phyloP scores from a whole-genome alignment of 768 basidiomycete genomes.

The Lactifluus pinguis region DNA sequence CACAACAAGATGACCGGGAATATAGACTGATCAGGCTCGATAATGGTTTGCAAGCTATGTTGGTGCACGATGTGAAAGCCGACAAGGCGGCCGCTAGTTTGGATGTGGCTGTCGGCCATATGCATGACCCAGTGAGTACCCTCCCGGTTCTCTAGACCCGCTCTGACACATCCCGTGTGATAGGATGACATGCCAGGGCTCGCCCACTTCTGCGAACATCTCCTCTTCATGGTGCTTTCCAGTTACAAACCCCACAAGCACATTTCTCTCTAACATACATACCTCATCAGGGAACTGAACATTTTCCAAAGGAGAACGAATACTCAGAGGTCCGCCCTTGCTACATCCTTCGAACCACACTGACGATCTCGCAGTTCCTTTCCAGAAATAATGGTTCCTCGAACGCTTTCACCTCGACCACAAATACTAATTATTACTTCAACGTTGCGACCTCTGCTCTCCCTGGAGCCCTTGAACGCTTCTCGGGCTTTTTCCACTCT shows the following conservation, averaged over 20 bases:
- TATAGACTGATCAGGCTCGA: constrained; percentile 78
- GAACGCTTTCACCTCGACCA: constrained; percentile 89
- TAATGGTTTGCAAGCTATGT: constrained; percentile 80
- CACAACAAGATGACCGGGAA: constrained; percentile 67
- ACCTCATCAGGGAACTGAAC: constrained; percentile 55
- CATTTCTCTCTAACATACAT: neutral
- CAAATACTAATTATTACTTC: constrained; percentile 88
- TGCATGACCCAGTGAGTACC: constrained; percentile 77
- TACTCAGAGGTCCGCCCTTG: constrained; percentile 62
- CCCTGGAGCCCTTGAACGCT: constrained; percentile 62
- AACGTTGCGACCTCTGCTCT: constrained; percentile 57
- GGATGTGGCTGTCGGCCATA: constrained; percentile 89
- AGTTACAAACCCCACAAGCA: neutral
- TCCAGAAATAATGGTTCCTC: constrained; percentile 78
- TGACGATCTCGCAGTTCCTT: constrained; percentile 42
- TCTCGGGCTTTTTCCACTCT: constrained; percentile 85
- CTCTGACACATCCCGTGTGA: neutral
- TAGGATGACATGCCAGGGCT: constrained; percentile 86
- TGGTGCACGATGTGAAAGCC: constrained; percentile 76
- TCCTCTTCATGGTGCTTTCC: constrained; percentile 81
- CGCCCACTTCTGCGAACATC: constrained; percentile 93
- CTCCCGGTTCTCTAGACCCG: neutral
- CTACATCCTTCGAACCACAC: neutral
- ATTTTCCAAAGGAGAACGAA: constrained; percentile 88
- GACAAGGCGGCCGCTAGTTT: constrained; percentile 95